Conservation (phyloP, 441 rosid species). For the Syzygium syzygioides region DNA sequence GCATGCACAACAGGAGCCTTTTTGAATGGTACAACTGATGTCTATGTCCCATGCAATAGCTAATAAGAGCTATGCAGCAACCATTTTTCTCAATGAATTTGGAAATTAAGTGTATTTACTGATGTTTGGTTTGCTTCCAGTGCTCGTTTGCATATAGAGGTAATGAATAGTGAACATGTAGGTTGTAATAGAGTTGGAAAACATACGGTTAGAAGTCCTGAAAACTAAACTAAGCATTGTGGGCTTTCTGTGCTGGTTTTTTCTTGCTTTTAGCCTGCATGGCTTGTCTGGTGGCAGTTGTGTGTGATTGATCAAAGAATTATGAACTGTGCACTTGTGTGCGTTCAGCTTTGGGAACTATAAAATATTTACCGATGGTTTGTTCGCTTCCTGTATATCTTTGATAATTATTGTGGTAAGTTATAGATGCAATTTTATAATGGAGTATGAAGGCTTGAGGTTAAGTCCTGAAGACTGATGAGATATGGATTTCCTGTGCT, state of each 20-base stretch:
- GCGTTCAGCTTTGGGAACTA: not conserved
- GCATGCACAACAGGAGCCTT: not conserved
- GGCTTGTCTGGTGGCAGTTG: not conserved
- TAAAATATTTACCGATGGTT: not conserved
- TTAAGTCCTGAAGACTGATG: not conserved
- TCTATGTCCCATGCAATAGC: not conserved
- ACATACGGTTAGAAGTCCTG: not conserved
- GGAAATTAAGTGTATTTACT: not conserved
- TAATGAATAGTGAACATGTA: not conserved
- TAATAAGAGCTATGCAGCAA: not conserved
- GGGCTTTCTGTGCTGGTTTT: not conserved
- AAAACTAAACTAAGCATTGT: not conserved
- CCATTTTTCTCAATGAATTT: not conserved
- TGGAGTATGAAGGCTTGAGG: not conserved
- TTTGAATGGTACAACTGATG: not conserved
- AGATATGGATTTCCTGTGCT: not conserved
- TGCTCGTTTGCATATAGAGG: not conserved
- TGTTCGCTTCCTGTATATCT: not conserved
- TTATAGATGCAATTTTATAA: not conserved
- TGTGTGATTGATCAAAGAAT: not conserved
- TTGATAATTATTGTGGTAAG: not conserved
- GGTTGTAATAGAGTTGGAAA: not conserved
- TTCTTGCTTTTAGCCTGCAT: not conserved
- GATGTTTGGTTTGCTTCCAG: not conserved
- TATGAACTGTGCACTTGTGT: not conserved